These are phyloP conservation scores for Metschnikowia anglica DNA, from an alignment of 805 yeast species.

Conservation along the genomic window DNA sequence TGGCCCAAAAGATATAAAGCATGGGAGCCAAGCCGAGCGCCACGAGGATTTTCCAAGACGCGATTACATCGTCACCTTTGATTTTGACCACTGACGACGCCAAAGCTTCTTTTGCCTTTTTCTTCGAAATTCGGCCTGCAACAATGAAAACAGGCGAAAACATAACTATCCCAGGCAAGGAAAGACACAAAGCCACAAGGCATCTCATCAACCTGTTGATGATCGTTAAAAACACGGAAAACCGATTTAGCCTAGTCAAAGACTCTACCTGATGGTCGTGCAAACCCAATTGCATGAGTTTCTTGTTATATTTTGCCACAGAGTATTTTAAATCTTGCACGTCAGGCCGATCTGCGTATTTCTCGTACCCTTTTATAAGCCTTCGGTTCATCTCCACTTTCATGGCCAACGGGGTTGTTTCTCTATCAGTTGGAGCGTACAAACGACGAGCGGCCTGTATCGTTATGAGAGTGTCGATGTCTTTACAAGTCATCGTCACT, in stretches of 20 bases:
- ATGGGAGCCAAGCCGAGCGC: slow-evolving; percentile 43
- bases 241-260: slow-evolving; percentile 24
- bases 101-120: slow-evolving; percentile 40
- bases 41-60: slow-evolving; percentile 45
- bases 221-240: slow-evolving; percentile 26
- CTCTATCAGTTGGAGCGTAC: slow-evolving; percentile 35
- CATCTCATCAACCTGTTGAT: slow-evolving; percentile 28
- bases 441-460: slow-evolving; percentile 44
- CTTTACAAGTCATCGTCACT: slow-evolving; percentile 42
- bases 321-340: slow-evolving; percentile 30
- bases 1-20: slow-evolving; percentile 39
- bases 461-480: slow-evolving; percentile 43
- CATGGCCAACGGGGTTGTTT: slow-evolving; percentile 38
- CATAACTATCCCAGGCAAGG: slow-evolving; percentile 38
- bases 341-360: slow-evolving; percentile 35
- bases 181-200: slow-evolving; percentile 30
- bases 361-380: slow-evolving; percentile 36
- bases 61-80: slow-evolving; percentile 42
- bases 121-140: slow-evolving; percentile 32
- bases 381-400: slow-evolving; percentile 45
- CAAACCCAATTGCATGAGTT: slow-evolving; percentile 32
- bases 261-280: slow-evolving; percentile 44
- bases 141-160: slow-evolving; percentile 42
- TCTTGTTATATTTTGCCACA: slow-evolving; percentile 36
- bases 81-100: slow-evolving; percentile 40